Conservation (phyloP, 169 alveolate genomes). For the Eimeria necatrix region DNA sequence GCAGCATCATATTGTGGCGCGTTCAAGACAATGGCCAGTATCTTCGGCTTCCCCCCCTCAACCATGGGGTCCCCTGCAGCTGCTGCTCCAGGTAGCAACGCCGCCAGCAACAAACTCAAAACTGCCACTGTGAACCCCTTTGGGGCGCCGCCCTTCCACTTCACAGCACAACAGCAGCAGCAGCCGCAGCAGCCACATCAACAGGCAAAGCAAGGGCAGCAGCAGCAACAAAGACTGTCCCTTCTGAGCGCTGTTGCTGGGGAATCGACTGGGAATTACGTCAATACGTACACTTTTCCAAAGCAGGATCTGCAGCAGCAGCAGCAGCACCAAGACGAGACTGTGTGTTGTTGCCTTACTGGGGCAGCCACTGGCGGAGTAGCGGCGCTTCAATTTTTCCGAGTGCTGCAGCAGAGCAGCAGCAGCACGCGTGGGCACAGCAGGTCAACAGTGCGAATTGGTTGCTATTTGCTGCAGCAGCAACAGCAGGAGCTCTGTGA, state of each 20-base stretch:
- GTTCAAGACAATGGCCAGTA: not conserved
- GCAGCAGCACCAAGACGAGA: not conserved
- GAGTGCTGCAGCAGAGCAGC: not conserved
- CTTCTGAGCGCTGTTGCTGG: too few relatives aligned
- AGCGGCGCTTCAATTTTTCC: not conserved
- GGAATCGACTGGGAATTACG: too few relatives aligned
- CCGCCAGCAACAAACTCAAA: not conserved
- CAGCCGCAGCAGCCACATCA: slow-evolving; percentile 3
- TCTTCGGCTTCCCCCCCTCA: not conserved
- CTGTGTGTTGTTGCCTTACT: not conserved
- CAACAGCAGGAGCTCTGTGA: not conserved
- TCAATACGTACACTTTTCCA: not conserved
- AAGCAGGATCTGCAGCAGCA: not conserved
- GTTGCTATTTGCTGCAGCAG: not conserved
- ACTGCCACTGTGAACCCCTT: not conserved
- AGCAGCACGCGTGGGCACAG: not conserved
- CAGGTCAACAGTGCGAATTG: not conserved
- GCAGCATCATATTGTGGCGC: not conserved
- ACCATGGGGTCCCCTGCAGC: not conserved
- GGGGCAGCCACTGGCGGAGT: not conserved
- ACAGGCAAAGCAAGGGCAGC: not conserved
- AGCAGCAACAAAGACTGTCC: not conserved
- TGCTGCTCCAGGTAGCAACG: not conserved
- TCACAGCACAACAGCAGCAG: not conserved
- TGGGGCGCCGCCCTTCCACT: slow-evolving; percentile 3